Conservation (phyloP, 495 filamentous ascomycete genomes). For the Aspergillus ellipticus region DNA sequence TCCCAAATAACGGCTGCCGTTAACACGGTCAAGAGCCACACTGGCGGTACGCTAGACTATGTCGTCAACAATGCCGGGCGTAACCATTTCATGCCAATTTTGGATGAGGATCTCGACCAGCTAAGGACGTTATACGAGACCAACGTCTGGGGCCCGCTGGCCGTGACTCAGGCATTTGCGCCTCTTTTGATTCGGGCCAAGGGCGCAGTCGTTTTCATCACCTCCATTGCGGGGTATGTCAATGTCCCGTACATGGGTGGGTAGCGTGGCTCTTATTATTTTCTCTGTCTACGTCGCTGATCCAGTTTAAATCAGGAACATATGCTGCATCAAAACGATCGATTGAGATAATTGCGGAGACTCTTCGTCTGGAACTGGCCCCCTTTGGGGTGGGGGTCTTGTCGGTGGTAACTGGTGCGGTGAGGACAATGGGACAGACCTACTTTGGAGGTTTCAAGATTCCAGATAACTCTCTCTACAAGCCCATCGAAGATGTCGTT, state of each 20-base stretch:
- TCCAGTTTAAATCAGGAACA: slow-evolving; percentile 1
- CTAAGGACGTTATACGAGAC: slow-evolving; percentile 45
- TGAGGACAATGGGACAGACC: slow-evolving; percentile 10
- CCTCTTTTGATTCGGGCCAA: slow-evolving; percentile 45
- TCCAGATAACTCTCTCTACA: slow-evolving; percentile 15
- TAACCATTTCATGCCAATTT: slow-evolving; percentile 38
- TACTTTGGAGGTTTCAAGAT: slow-evolving; percentile 9
- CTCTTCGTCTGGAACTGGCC: slow-evolving; percentile 49
- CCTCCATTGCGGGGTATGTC: slow-evolving; percentile 45
- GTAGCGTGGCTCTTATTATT: neutral
- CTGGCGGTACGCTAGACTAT: slow-evolving; percentile 36
- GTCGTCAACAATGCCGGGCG: slow-evolving; percentile 56
- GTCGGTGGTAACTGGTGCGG: slow-evolving; percentile 19
- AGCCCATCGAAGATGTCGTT: slow-evolving; percentile 18
- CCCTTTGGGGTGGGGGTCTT: slow-evolving; percentile 35
- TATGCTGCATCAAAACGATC: slow-evolving; percentile 57
- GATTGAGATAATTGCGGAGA: slow-evolving; percentile 38
- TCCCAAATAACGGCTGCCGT: slow-evolving; percentile 36
- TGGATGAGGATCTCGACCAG: slow-evolving; percentile 44
- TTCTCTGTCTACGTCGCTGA: neutral
- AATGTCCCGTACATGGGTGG: slow-evolving; percentile 34
- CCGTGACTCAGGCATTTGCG: slow-evolving; percentile 52
- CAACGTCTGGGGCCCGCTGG: slow-evolving; percentile 52
- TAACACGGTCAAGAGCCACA: slow-evolving; percentile 14
- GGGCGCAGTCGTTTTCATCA: slow-evolving; percentile 48